Conservation (phyloP, 2,329 filamentous ascomycete species). For the Colletotrichum australisinense region DNA sequence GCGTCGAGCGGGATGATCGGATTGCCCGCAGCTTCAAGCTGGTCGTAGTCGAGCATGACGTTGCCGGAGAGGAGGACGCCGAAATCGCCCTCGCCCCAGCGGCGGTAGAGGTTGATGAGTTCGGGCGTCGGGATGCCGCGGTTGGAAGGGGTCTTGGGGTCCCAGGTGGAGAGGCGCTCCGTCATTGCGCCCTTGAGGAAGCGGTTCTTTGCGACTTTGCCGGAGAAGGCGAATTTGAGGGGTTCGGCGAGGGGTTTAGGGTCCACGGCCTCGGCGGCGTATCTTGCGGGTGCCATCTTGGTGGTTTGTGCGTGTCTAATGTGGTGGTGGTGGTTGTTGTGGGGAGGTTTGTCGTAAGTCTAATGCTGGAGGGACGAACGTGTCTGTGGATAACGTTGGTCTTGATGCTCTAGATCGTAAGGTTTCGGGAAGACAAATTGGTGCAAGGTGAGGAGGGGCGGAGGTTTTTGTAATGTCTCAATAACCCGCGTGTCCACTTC, state of each 20-base stretch:
- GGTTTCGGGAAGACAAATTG: no score
- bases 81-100: conserved; percentile 66
- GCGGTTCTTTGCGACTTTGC: conserved; percentile 69
- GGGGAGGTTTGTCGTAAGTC: no score
- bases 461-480: neutral
- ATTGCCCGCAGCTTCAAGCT: conserved; percentile 66
- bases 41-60: conserved; percentile 68
- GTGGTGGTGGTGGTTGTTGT: neutral
- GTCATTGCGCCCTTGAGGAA: conserved; percentile 77
- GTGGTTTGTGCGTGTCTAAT: neutral
- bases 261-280: conserved; percentile 21
- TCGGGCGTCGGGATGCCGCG: conserved; percentile 57
- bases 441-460: neutral
- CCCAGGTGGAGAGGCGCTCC: conserved; percentile 72
- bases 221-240: conserved; percentile 62
- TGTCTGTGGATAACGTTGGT: neutral
- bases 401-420: neutral
- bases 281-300: conserved; percentile 21
- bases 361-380: neutral
- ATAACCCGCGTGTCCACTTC: neutral
- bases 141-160: conserved; percentile 59
- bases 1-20: conserved; percentile 65
- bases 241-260: conserved; percentile 52
- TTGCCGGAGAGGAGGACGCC: conserved; percentile 70
- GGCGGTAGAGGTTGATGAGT: conserved; percentile 64